Evolutionary conservation across 2,329 filamentous ascomycete species (phyloP).

Genomic region (Fusarium oxysporum): DNA sequence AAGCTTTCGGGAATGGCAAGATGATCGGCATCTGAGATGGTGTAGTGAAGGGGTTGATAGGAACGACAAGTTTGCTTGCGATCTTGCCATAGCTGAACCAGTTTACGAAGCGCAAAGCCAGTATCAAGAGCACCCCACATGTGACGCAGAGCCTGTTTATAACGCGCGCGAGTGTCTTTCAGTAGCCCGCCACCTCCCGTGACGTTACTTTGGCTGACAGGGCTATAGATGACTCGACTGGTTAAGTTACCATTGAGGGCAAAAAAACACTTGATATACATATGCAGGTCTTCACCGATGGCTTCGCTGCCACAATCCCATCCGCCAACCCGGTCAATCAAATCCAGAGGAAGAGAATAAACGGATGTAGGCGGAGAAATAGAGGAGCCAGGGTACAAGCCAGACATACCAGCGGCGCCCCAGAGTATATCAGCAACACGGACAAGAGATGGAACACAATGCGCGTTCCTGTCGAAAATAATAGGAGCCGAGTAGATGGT

Average conservation of each 20-base stretch:
- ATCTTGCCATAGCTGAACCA: slow-evolving; percentile 67
- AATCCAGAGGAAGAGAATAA: slow-evolving; percentile 74
- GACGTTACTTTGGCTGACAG: slow-evolving; percentile 79
- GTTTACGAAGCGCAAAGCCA: slow-evolving; percentile 71
- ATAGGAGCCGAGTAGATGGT: slow-evolving; percentile 78
- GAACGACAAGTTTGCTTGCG: slow-evolving; percentile 66
- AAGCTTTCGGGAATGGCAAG: slow-evolving; percentile 62
- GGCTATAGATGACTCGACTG: slow-evolving; percentile 71
- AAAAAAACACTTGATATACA: slow-evolving; percentile 84
- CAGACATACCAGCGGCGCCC: slow-evolving; percentile 77
- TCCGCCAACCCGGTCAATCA: slow-evolving; percentile 76
- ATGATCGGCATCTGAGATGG: slow-evolving; percentile 57
- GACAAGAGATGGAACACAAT: slow-evolving; percentile 74
- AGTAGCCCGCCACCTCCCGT: slow-evolving; percentile 67
- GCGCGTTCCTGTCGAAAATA: slow-evolving; percentile 79
- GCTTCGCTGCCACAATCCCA: slow-evolving; percentile 79
- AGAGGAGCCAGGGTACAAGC: slow-evolving; percentile 71
- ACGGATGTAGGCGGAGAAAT: slow-evolving; percentile 79
- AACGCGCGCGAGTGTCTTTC: slow-evolving; percentile 72
- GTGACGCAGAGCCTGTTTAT: slow-evolving; percentile 78
- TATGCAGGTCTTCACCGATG: slow-evolving; percentile 81
- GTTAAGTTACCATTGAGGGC: slow-evolving; percentile 76
- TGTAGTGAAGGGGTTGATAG: slow-evolving; percentile 67
- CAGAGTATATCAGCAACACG: slow-evolving; percentile 79
- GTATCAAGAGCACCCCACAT: slow-evolving; percentile 82